Base-by-base conservation (phyloP, 805 yeast species). In the Kodamaea sagamina region DNA sequence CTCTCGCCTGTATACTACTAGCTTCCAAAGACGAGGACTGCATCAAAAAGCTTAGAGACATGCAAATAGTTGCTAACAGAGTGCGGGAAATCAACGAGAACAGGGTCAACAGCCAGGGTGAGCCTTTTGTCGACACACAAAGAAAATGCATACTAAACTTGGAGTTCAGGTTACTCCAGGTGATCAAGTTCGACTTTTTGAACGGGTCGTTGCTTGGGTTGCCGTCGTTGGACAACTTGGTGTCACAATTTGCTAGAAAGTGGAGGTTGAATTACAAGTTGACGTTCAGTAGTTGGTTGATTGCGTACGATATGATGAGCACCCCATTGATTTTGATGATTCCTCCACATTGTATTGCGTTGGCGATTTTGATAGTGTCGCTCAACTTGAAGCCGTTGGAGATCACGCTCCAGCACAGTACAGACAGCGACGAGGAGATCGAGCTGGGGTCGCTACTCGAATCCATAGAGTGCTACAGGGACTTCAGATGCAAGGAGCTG, bases 11-110 rank as follows among this genome's bases (percentile, higher is more conserved):
- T 42, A 58, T 89, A 6, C 77, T 86, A 44, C 67, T 87, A 11
- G 85, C 96, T 2, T 69, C 83, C 32, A 88, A 89, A 60, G 80
- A 82, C 49, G 95, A 87, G 55, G 97, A 89, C 56, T 86, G 89
- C 32, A 82, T 89, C 32, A 89, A 88, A 59, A 85, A 85, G 52
- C 60, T 84, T 11, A 71, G 79, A 41, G 87, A 85, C 35, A 72
- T 89, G 9, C 74, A 83, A 35, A 59, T 63, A 3, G 78, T 74
- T 11, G 77, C 77, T 25, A 69, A 74, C 54, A 67, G 59, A 52
- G 50, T 63, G n/a, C 57, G 70, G 51, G 67, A 63, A 40, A 52
- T 58, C 29, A 68, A 68, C 42, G 57, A 65, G 3, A 65, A 64
- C 27, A 67, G 73, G 4, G 57, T 67, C 45, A 65, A 36, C 38